Base-by-base conservation (phyloP, 2,329 filamentous ascomycete species). In the Colletotrichum abscissum region DNA sequence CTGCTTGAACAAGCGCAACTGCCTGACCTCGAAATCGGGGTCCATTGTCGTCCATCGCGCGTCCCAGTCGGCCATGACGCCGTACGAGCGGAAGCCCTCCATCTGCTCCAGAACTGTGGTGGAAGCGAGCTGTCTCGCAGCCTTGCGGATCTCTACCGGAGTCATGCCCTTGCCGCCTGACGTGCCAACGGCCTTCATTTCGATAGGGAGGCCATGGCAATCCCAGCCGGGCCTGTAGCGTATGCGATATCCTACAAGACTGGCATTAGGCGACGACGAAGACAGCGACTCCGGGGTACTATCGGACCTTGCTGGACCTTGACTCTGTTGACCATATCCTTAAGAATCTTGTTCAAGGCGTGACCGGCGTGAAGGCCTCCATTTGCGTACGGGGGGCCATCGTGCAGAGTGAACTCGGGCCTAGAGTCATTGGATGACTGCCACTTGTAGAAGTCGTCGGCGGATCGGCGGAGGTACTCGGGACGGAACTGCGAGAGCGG, bases 351-450 rank as follows among this genome's bases (percentile, higher is more conserved):
- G 84, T 99, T 99, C 80, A 99, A 86, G 46, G 97, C 95, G 86
- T 99, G 97, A 3, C 97, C 97, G 74, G 97, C 91, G 80, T 99
- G 97, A 11, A 99, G 89, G 57, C 89, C 90, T 16, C 97, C 97
- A 84, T 99, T 99, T 75, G 97, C 97, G 81, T 98, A 99, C 0
- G 97, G 97, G 0, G 97, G 97, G 0, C 97, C 97, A 91, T 99
- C 97, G 80, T 98, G 97, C 9, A 99, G 87, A 2, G 95, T 86
- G 76, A 98, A 99, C 0, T 88, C 86, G 56, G 90, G 83, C 46
- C 89, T 83, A 3, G 89, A 85, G 75, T 90, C 84, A 73, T 87
- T 84, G 69, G 82, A 81, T 75, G 88, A 87, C 86, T 99, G 97
- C 95, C 95, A 98, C 79, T 90, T 86, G 85, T 98, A 99, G 16